Evolutionary conservation across 208 protist species (phyloP).

Genomic region (Leishmania mexicana): DNA sequence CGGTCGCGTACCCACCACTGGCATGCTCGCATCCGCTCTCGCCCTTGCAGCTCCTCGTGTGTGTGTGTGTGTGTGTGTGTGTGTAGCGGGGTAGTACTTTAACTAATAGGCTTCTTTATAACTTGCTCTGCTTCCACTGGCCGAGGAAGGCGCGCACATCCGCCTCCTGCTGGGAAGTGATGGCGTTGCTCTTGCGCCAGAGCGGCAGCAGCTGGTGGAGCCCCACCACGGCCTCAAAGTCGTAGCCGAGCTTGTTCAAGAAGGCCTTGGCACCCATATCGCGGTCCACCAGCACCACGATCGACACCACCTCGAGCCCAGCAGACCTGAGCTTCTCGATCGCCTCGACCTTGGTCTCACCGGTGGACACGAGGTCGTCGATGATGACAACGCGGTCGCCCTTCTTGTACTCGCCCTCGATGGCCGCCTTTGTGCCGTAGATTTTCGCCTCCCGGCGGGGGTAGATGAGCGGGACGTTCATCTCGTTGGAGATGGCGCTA

Average conservation of each 20-base stretch:
- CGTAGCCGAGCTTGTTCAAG: slow-evolving; percentile 80
- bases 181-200: slow-evolving; percentile 65
- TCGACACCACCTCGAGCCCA: slow-evolving; percentile 87
- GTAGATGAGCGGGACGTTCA: slow-evolving; percentile 91
- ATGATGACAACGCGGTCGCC: slow-evolving; percentile 93
- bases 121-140: slow-evolving; percentile 65
- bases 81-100: not conserved
- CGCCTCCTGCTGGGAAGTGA: slow-evolving; percentile 60
- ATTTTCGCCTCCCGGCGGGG: slow-evolving; percentile 92
- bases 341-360: slow-evolving; percentile 95
- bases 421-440: slow-evolving; percentile 95
- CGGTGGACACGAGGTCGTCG: slow-evolving; percentile 96
- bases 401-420: slow-evolving; percentile 95
- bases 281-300: slow-evolving; percentile 95
- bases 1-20: not conserved
- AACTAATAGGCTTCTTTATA: slow-evolving; percentile 32
- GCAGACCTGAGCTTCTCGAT: slow-evolving; percentile 86
- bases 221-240: slow-evolving; percentile 83
- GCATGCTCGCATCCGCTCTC: not conserved
- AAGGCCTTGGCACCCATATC: slow-evolving; percentile 95
- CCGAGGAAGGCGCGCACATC: slow-evolving; percentile 64
- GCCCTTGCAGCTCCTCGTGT: not conserved
- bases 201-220: slow-evolving; percentile 81
- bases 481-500: slow-evolving; percentile 90
- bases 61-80: not conserved